A percentile compares a stretch with the other conserved stretches of the same genome.
phyloP scores from a whole-genome alignment of 495 filamentous ascomycete genomes.

The Neurospora tetraspora region DNA sequence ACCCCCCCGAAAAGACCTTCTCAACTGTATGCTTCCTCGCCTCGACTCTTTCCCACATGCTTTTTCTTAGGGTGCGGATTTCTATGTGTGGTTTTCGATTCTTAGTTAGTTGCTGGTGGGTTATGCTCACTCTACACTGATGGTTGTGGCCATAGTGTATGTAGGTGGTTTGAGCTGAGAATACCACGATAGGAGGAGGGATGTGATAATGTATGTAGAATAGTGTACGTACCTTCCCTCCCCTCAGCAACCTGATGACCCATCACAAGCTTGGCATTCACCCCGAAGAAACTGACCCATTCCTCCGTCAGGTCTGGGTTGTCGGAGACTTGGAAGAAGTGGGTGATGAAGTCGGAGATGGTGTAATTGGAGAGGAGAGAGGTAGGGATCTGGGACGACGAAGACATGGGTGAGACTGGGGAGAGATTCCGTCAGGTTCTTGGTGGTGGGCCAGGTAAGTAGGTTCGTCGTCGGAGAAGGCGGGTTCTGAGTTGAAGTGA shows the following conservation, averaged over 20 bases:
- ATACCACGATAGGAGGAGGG: too few relatives aligned
- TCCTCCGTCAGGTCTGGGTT: conserved; percentile 22
- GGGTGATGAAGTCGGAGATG: conserved; percentile 22
- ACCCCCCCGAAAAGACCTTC: conserved; percentile 24
- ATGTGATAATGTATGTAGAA: not conserved
- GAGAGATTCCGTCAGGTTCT: not conserved
- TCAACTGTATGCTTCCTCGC: conserved; percentile 19
- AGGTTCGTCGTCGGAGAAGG: conserved; percentile 11
- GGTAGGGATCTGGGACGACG: too few relatives aligned
- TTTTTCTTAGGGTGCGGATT: conserved; percentile 9
- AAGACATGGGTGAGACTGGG: too few relatives aligned
- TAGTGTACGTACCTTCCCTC: conserved; percentile 16
- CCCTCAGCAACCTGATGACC: conserved; percentile 21
- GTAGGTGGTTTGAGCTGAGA: too few relatives aligned
- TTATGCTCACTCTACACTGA: too few relatives aligned
- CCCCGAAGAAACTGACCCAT: conserved; percentile 28
- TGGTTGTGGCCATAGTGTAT: too few relatives aligned
- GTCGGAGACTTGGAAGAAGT: conserved; percentile 31
- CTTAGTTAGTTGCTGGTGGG: too few relatives aligned
- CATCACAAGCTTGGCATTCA: conserved; percentile 24
- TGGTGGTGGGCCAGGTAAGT: conserved; percentile 18
- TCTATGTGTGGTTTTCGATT: conserved; percentile 4
- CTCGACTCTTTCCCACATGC: conserved; percentile 21
- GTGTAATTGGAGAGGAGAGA: too few relatives aligned
- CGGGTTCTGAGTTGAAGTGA: not conserved